Base-by-base conservation (phyloP, 352 stramenopile species). In the Pythium myriotylum region DNA sequence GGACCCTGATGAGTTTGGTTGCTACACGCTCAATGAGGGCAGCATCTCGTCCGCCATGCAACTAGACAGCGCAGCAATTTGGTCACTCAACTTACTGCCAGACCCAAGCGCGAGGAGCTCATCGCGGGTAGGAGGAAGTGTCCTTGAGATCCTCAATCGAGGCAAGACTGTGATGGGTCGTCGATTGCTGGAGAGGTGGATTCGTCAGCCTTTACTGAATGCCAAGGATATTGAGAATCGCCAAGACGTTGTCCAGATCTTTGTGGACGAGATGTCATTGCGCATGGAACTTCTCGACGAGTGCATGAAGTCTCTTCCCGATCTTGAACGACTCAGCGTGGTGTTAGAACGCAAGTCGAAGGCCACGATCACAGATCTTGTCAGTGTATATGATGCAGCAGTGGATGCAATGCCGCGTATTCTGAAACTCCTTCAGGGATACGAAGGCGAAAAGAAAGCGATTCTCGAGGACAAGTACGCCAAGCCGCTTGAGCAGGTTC, bases 121-220 rank as follows among this genome's bases (percentile, higher is more conserved):
- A 2, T 47, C 61, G 20, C 74, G 73, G 0, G 72, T 89, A 19
- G 85, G 82, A 39, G 79, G 86, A 27, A 98, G 91, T 54, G 73
- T 99, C 0, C 85, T 94, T 62, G 94, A 97, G 49, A 89, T 99
- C 27, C 77, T 99, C 19, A 98, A 98, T 73, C 82, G 94, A 41
- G 96, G 91, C 57, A 95, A 97, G 65, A 99, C 96, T 4, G 71
- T 79, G 16, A 98, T 99, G 92, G 97, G 97, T 0, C 81, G 83
- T 54, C 79, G 91, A 0, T 68, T 98, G 22, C 79, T 99, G 23
- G 89, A 98, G 72, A 80, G 94, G n/a, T 99, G 97, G 97, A 91
- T 99, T 49, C 81, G 95, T 45, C 96, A 99, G 74, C 98, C 98
- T 20, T 80, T 99, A 20, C 67, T 98, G 0, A 77, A 98, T 59